Evolutionary conservation across 208 protist species (phyloP).

Genomic region (Borovskyia barvae): DNA sequence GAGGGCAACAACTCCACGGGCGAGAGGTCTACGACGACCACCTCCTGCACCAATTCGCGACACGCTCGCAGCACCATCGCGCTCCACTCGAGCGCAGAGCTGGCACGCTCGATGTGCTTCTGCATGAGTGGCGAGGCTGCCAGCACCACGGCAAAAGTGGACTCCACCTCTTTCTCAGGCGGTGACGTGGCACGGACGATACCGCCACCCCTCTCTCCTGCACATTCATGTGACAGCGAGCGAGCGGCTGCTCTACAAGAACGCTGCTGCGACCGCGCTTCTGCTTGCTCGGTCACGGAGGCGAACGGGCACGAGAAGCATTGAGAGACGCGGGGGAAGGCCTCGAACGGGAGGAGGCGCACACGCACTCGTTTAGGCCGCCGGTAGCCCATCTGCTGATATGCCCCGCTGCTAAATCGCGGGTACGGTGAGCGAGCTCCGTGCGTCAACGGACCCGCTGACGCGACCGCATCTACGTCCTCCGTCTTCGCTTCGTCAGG

Average conservation of each 20-base stretch:
- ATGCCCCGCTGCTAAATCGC: conserved; percentile 33
- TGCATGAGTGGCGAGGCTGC: conserved; percentile 32
- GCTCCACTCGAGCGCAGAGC: conserved; percentile 60
- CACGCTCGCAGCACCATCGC: conserved; percentile 43
- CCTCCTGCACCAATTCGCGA: conserved; percentile 24
- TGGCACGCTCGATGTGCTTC: conserved; percentile 57
- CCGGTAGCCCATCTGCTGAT: conserved; percentile 48
- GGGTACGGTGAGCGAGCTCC: conserved; percentile 14
- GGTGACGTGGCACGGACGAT: neutral
- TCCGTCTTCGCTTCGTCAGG: neutral
- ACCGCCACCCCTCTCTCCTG: neutral
- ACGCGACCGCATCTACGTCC: neutral
- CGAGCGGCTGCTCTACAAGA: no score
- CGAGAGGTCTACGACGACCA: conserved; percentile 7
- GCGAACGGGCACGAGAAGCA: conserved; percentile 52
- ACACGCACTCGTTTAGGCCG: conserved; percentile 55
- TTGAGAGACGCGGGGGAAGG: conserved; percentile 62
- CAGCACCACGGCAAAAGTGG: conserved; percentile 46
- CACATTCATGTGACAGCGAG: neutral
- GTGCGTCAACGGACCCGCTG: neutral
- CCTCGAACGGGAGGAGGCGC: conserved; percentile 75
- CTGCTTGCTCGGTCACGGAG: conserved; percentile 38
- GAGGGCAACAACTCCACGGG: conserved; percentile 3
- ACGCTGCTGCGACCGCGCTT: conserved; percentile 27
- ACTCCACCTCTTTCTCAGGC: conserved; percentile 35